A percentile compares a stretch with the other conserved stretches of the same genome.
Conservation (phyloP, 1,284 basidiomycete species). For the Rhodotorula sp. region DNA sequence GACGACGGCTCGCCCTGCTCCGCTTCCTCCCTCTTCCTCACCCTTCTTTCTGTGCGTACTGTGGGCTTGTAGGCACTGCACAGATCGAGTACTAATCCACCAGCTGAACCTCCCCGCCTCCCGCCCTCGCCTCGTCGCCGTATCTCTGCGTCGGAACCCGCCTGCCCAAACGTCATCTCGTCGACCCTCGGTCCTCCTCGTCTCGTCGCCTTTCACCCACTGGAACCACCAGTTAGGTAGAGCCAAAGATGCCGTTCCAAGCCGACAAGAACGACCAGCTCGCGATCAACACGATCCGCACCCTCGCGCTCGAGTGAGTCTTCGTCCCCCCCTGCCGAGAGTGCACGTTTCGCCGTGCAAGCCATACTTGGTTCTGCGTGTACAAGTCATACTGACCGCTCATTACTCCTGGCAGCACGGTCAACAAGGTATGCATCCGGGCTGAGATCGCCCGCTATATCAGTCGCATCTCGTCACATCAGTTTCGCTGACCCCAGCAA, state of each 20-base stretch:
- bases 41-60: background rate
- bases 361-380: no score
- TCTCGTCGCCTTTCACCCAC: background rate
- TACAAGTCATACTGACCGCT: background rate
- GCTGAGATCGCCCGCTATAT: background rate
- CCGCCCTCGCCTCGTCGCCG: background rate
- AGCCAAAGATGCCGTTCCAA: slow-evolving; percentile 21
- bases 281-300: slow-evolving; percentile 66
- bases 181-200: slow-evolving; percentile 5
- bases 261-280: slow-evolving; percentile 43
- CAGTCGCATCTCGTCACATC: background rate
- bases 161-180: slow-evolving; percentile 1
- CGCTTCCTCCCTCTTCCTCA: background rate
- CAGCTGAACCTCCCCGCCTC: background rate
- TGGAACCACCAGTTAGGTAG: background rate
- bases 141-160: no score
- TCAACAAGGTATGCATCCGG: slow-evolving; percentile 38
- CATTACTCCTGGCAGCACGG: slow-evolving; percentile 24
- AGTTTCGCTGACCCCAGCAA: background rate
- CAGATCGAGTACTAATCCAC: background rate
- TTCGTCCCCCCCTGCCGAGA: slow-evolving; percentile 46
- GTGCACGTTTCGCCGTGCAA: slow-evolving; percentile 41
- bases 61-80: background rate
- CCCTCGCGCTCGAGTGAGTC: slow-evolving; percentile 62
- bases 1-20: background rate